Conservation (phyloP, 371 early-diverging fungal species). For the Mortierella sp. region DNA sequence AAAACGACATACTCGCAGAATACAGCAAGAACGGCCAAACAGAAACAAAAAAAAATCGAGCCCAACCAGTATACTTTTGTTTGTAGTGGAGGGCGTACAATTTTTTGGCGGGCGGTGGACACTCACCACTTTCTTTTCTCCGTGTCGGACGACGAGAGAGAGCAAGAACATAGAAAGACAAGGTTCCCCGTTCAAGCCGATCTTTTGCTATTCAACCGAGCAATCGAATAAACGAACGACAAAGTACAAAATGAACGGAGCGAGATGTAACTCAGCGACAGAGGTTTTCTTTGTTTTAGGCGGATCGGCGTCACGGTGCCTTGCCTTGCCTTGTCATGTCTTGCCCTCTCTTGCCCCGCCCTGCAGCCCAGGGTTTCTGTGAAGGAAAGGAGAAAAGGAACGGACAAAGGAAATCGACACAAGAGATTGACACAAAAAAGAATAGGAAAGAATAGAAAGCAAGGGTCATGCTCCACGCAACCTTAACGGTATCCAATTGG, state of each 20-base stretch:
- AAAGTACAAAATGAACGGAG: neutral
- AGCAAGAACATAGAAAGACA: neutral
- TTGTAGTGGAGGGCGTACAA: neutral
- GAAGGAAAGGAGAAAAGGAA: neutral
- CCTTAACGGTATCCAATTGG: constrained; percentile 8
- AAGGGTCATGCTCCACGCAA: constrained; percentile 7
- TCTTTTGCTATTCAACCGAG: neutral
- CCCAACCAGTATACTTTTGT: neutral
- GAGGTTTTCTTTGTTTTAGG: neutral
- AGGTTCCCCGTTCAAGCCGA: constrained; percentile 1
- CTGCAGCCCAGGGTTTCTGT: neutral
- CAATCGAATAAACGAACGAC: neutral
- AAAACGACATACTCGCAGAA: neutral
- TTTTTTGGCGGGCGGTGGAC: neutral
- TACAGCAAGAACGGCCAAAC: constrained; percentile 1
- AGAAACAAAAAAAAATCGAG: neutral
- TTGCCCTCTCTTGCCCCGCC: neutral
- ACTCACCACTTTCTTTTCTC: neutral
- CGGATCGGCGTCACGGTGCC: neutral
- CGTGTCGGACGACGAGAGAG: neutral
- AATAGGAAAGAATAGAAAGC: neutral
- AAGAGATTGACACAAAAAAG: neutral
- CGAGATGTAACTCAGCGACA: neutral
- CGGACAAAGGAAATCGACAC: neutral
- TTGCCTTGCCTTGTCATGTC: neutral